Evolutionary conservation across 1,284 basidiomycete genomes (phyloP).

Genomic region (Austroboletus niveus): DNA sequence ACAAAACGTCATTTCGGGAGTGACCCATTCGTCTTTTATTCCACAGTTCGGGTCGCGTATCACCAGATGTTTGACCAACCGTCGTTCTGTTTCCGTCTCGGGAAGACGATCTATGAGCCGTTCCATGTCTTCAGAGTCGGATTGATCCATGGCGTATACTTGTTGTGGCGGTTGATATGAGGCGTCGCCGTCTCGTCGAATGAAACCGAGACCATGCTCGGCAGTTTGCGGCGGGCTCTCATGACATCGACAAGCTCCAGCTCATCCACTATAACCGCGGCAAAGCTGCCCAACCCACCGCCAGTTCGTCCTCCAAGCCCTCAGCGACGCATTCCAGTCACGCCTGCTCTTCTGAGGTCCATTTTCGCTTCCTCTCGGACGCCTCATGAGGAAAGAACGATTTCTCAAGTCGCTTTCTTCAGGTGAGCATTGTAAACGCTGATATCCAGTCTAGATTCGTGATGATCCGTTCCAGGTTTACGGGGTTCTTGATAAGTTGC

Average conservation of each 20-base stretch:
- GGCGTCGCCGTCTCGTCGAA: constrained; percentile 4
- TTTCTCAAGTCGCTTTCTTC: constrained; percentile 81
- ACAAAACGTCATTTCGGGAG: constrained; percentile 58
- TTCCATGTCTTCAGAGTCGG: constrained; percentile 46
- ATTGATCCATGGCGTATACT: constrained; percentile 16
- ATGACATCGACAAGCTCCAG: constrained; percentile 51
- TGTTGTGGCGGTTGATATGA: not conserved
- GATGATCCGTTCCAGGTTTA: constrained; percentile 49
- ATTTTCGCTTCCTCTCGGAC: constrained; percentile 82
- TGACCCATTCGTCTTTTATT: constrained; percentile 67
- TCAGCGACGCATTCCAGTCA: constrained; percentile 70
- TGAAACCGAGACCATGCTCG: constrained; percentile 4
- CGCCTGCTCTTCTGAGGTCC: constrained; percentile 71
- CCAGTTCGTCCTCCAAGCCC: constrained; percentile 22
- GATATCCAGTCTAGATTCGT: not conserved
- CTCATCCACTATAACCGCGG: constrained; percentile 46
- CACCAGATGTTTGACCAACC: constrained; percentile 53
- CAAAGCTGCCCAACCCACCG: constrained; percentile 43
- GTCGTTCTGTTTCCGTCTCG: constrained; percentile 48
- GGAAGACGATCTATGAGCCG: constrained; percentile 53
- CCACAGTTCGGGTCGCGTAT: constrained; percentile 39
- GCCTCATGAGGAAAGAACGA: constrained; percentile 72
- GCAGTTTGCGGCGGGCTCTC: constrained; percentile 26
- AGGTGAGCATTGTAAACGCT: constrained; percentile 42
- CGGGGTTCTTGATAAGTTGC: constrained; percentile 77